A percentile compares a stretch with the other conserved stretches of the same genome.
Evolutionary conservation across 1,284 basidiomycete species (phyloP).

Genomic region (Malassezia japonica): DNA sequence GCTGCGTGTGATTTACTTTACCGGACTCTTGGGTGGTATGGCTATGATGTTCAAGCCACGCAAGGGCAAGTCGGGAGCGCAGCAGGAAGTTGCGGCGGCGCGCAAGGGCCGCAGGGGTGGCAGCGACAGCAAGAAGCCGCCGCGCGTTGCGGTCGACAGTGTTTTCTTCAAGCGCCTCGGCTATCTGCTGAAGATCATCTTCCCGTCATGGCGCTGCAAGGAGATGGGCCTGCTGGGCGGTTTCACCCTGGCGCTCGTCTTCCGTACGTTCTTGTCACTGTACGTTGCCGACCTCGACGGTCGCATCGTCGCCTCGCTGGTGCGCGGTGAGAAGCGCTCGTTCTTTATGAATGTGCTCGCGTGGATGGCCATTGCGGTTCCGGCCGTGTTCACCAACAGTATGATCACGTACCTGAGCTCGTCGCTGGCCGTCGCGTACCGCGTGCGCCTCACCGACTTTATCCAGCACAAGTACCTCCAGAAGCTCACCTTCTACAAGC

Average conservation of each 20-base stretch:
- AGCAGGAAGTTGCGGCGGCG: neutral
- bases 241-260: conserved; percentile 77
- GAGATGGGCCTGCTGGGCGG: conserved; percentile 76
- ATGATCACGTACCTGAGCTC: conserved; percentile 84
- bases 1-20: conserved; percentile 28
- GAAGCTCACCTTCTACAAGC: conserved; percentile 73
- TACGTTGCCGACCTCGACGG: conserved; percentile 92
- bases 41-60: conserved; percentile 25
- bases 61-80: conserved; percentile 5
- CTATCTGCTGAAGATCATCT: conserved; percentile 72
- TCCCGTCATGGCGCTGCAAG: conserved; percentile 72
- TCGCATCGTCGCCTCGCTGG: conserved; percentile 79
- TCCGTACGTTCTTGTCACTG: conserved; percentile 80
- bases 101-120: conserved; percentile 23
- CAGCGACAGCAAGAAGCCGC: conserved; percentile 22
- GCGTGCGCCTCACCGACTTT: conserved; percentile 73
- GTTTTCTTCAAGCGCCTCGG: conserved; percentile 75
- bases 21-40: conserved; percentile 26
- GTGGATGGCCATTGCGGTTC: conserved; percentile 84
- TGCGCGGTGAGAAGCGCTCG: conserved; percentile 69
- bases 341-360: conserved; percentile 76
- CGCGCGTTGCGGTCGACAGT: conserved; percentile 64
- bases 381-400: conserved; percentile 79
- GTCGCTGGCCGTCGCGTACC: conserved; percentile 83
- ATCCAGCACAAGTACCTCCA: conserved; percentile 78